Conservation (phyloP, 2,329 filamentous ascomycete genomes). For the Macroventuria anomochaeta region DNA sequence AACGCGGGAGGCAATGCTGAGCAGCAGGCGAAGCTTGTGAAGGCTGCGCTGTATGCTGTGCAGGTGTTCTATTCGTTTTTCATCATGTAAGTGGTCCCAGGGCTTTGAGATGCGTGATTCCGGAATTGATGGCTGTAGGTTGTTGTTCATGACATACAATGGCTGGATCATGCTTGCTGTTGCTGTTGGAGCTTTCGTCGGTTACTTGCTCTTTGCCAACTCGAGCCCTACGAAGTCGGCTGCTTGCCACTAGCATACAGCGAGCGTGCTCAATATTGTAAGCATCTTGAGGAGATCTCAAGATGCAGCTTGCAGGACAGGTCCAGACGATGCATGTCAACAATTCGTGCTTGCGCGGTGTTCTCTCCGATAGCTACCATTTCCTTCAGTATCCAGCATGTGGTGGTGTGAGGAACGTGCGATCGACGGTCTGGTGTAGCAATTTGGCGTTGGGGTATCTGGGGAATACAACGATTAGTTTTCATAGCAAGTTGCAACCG, state of each 20-base stretch:
- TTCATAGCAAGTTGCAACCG: not conserved
- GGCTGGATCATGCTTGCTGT: slow-evolving; percentile 96
- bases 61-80: slow-evolving; percentile 99
- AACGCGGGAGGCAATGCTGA: slow-evolving; percentile 61
- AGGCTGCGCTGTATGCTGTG: slow-evolving; percentile 83
- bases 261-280: not conserved
- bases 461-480: slow-evolving; percentile 1
- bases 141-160: slow-evolving; percentile 99
- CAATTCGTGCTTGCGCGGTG: not conserved
- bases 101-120: not conserved
- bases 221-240: slow-evolving; percentile 80
- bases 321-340: not conserved
- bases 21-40: slow-evolving; percentile 75
- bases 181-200: slow-evolving; percentile 84
- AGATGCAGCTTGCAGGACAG: not conserved
- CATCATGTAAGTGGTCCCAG: slow-evolving; percentile 79
- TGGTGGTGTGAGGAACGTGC: slow-evolving; percentile 3
- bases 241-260: slow-evolving; percentile 75
- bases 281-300: not conserved
- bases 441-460: not conserved
- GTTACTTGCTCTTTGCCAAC: slow-evolving; percentile 79
- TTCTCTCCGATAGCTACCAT: slow-evolving; percentile 1
- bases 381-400: slow-evolving; percentile 13
- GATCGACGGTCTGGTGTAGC: slow-evolving; percentile 6
- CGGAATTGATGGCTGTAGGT: slow-evolving; percentile 62